A percentile compares a stretch with the other conserved stretches of the same genome.
phyloP scores from a whole-genome alignment of 495 filamentous ascomycete species.

The Aspergillus egyptiacus region DNA sequence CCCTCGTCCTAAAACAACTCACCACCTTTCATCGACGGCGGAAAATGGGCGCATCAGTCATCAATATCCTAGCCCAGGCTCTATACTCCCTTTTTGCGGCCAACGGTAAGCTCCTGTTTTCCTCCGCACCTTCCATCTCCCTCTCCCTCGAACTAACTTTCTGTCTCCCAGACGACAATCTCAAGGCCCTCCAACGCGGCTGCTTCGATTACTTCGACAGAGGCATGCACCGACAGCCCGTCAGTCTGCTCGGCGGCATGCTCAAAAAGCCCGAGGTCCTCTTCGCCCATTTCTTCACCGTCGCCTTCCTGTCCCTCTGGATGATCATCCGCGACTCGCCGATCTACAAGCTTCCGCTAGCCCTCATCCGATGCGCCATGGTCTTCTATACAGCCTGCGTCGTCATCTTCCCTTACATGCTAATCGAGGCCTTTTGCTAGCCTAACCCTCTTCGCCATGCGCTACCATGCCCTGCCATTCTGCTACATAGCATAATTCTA shows the following conservation, averaged over 20 bases:
- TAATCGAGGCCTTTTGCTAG: constrained; percentile 31
- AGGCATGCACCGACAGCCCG: constrained; percentile 70
- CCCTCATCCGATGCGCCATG: constrained; percentile 52
- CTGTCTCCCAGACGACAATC: constrained; percentile 50
- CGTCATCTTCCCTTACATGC: constrained; percentile 81
- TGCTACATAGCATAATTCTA: too few species aligned
- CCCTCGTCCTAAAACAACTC: constrained; percentile 61
- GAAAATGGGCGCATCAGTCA: constrained; percentile 73
- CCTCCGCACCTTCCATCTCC: neutral
- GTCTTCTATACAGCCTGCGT: constrained; percentile 84
- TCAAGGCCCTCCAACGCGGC: constrained; percentile 76
- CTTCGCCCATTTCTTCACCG: constrained; percentile 88
- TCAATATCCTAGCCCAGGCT: constrained; percentile 93
- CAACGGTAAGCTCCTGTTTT: constrained; percentile 44
- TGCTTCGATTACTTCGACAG: constrained; percentile 91
- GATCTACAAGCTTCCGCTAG: constrained; percentile 53
- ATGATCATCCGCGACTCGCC: constrained; percentile 55
- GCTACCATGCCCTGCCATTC: neutral
- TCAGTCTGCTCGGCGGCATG: constrained; percentile 77
- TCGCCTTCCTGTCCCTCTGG: constrained; percentile 87
- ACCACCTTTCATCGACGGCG: constrained; percentile 77
- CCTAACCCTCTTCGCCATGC: neutral
- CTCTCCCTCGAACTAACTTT: constrained; percentile 1
- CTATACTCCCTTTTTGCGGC: constrained; percentile 89
- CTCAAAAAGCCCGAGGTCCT: constrained; percentile 72